Conservation (phyloP, 164 flowering plant species). For the Aristolochia californica region DNA sequence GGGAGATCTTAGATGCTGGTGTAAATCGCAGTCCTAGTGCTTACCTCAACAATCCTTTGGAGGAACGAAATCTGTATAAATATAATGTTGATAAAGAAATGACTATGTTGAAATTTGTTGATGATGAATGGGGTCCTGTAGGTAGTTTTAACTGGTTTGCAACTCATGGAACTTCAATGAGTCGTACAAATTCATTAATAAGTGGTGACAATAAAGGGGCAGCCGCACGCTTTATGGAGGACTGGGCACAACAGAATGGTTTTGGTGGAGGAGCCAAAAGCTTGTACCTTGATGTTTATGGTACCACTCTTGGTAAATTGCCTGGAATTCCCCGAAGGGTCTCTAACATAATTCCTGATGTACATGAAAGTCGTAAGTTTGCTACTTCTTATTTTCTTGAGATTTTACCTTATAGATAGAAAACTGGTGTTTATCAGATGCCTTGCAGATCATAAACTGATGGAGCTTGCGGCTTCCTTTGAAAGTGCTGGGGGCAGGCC, state of each 20-base stretch:
- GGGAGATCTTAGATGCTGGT: slow-evolving; percentile 85
- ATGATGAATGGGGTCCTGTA: slow-evolving; percentile 90
- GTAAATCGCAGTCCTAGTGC: slow-evolving; percentile 96
- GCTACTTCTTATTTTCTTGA: not conserved
- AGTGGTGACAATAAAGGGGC: slow-evolving; percentile 99
- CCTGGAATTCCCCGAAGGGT: slow-evolving; percentile 52
- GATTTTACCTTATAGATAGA: not conserved
- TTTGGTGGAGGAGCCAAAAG: slow-evolving; percentile 14
- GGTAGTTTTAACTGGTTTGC: slow-evolving; percentile 99
- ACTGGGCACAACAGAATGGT: slow-evolving; percentile 68
- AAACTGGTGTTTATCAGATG: not conserved
- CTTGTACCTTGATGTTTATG: slow-evolving; percentile 11
- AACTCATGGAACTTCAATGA: slow-evolving; percentile 99
- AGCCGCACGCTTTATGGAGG: slow-evolving; percentile 98
- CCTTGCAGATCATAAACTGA: slow-evolving; percentile 58
- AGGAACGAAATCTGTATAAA: slow-evolving; percentile 72
- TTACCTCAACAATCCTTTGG: slow-evolving; percentile 79
- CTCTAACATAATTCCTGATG: slow-evolving; percentile 49
- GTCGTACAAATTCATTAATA: slow-evolving; percentile 86
- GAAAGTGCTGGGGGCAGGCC: slow-evolving; percentile 54
- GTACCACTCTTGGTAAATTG: slow-evolving; percentile 2
- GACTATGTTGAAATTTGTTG: slow-evolving; percentile 94
- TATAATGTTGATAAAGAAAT: slow-evolving; percentile 94
- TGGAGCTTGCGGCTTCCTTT: slow-evolving; percentile 77
- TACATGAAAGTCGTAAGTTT: slow-evolving; percentile 45